These are phyloP conservation scores for Amaranthus tricolor DNA, from an alignment of 179 eudicot genomes.

Conservation along the genomic window DNA sequence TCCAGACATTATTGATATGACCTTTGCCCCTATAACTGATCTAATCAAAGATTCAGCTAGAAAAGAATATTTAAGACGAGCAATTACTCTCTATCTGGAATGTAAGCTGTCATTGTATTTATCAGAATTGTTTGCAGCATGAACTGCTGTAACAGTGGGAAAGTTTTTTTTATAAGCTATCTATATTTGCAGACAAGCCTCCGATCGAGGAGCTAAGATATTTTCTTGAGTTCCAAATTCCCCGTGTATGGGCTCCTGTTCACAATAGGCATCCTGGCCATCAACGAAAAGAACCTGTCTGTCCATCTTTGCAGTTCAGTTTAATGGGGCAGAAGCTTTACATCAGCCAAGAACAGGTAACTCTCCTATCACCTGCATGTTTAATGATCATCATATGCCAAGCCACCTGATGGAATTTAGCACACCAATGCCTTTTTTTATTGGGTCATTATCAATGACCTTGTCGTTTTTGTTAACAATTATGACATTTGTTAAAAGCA, in stretches of 20 bases:
- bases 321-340: conserved; percentile 93
- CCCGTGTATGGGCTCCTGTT: conserved; percentile 80
- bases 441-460: no score
- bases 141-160: background rate
- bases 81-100: conserved; percentile 71
- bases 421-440: no score
- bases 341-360: conserved; percentile 89
- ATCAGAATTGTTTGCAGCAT: background rate
- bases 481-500: no score
- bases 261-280: conserved; percentile 65
- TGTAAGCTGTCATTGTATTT: conserved; percentile 43
- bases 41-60: conserved; percentile 65
- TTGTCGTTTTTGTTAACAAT: no score
- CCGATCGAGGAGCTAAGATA: conserved; percentile 84
- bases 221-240: conserved; percentile 80
- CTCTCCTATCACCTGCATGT: conserved; percentile 7
- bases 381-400: background rate
- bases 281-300: conserved; percentile 81
- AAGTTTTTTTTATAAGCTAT: background rate
- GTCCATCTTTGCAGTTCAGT: conserved; percentile 90
- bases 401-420: background rate
- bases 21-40: conserved; percentile 60
- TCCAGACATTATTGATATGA: conserved; percentile 82
- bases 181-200: conserved; percentile 64
- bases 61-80: conserved; percentile 67